Percentiles rank a stretch among this genome's conserved stretches.
These are phyloP conservation scores for Aspergillus pseudoglaucus DNA, from an alignment of 2,329 filamentous ascomycete genomes.

Conservation along the genomic window DNA sequence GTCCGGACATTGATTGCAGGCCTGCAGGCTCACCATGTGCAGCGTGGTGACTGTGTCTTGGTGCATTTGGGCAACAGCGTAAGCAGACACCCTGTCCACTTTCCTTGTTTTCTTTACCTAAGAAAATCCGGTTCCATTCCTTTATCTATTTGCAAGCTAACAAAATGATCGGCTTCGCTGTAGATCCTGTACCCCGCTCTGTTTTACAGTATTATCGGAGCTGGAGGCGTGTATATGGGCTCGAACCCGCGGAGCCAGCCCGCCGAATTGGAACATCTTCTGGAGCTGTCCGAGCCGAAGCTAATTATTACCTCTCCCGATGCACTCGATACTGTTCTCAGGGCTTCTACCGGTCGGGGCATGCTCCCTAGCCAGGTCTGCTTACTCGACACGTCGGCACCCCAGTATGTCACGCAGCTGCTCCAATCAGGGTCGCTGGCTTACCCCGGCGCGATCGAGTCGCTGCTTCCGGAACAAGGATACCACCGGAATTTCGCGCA, in stretches of 20 bases:
- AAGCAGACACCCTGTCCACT: slow-evolving; percentile 10
- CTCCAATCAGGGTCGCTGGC: slow-evolving; percentile 19
- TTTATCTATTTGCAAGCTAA: not conserved
- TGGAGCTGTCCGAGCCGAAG: slow-evolving; percentile 39
- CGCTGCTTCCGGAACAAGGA: slow-evolving; percentile 11
- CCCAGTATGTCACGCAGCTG: slow-evolving; percentile 24
- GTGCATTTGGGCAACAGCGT: slow-evolving; percentile 39
- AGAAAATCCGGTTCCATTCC: slow-evolving; percentile 3
- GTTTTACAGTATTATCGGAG: slow-evolving; percentile 38
- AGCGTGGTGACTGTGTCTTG: slow-evolving; percentile 38
- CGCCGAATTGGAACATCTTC: slow-evolving; percentile 43
- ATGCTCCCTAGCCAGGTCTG: slow-evolving; percentile 30
- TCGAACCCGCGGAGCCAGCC: slow-evolving; percentile 45
- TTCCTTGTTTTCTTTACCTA: not conserved
- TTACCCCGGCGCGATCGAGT: slow-evolving; percentile 13
- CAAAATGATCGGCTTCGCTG: slow-evolving; percentile 1
- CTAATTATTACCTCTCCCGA: slow-evolving; percentile 40
- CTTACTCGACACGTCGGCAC: slow-evolving; percentile 27
- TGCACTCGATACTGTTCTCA: slow-evolving; percentile 30
- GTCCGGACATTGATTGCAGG: slow-evolving; percentile 37
- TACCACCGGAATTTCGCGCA: slow-evolving; percentile 24
- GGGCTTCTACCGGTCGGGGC: slow-evolving; percentile 26
- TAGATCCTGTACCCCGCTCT: slow-evolving; percentile 35
- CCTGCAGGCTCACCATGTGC: slow-evolving; percentile 31
- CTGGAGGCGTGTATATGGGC: slow-evolving; percentile 46